Evolutionary conservation across 495 filamentous ascomycete species (phyloP).

Genomic region (Friedmanniomyces simplex): DNA sequence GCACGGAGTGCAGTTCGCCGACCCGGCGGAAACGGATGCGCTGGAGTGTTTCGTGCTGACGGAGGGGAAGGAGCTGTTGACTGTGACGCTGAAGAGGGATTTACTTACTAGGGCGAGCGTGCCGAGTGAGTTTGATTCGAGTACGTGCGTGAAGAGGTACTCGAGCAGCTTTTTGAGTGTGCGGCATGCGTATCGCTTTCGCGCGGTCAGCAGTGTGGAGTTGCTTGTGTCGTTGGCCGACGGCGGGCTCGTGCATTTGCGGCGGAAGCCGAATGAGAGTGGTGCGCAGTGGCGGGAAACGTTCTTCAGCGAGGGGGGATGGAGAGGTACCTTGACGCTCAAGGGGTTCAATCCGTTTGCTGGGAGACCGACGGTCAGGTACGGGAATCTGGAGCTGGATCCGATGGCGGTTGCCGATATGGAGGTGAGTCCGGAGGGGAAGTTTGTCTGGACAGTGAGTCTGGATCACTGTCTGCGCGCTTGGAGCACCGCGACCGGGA

Average conservation of each 20-base stretch:
- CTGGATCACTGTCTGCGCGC: constrained; percentile 77
- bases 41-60: constrained; percentile 71
- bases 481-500: constrained; percentile 71
- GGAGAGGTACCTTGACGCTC: constrained; percentile 51
- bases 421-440: constrained; percentile 51
- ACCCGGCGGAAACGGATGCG: constrained; percentile 65
- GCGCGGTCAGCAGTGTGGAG: constrained; percentile 59
- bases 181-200: constrained; percentile 69
- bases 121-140: constrained; percentile 70
- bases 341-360: constrained; percentile 63
- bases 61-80: constrained; percentile 63
- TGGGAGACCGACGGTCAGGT: constrained; percentile 52
- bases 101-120: constrained; percentile 8
- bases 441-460: constrained; percentile 71
- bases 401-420: constrained; percentile 53
- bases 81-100: constrained; percentile 47
- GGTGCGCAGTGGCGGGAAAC: constrained; percentile 68
- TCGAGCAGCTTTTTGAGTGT: constrained; percentile 61
- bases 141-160: constrained; percentile 57
- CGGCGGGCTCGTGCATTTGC: constrained; percentile 67
- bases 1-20: constrained; percentile 68
- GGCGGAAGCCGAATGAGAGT: constrained; percentile 53
- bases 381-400: constrained; percentile 57
- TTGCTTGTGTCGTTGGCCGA: constrained; percentile 73
- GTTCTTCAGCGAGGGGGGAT: constrained; percentile 67